Evolutionary conservation across 108 stramenopile species (phyloP).

Genomic region (Cyclotella sp.): DNA sequence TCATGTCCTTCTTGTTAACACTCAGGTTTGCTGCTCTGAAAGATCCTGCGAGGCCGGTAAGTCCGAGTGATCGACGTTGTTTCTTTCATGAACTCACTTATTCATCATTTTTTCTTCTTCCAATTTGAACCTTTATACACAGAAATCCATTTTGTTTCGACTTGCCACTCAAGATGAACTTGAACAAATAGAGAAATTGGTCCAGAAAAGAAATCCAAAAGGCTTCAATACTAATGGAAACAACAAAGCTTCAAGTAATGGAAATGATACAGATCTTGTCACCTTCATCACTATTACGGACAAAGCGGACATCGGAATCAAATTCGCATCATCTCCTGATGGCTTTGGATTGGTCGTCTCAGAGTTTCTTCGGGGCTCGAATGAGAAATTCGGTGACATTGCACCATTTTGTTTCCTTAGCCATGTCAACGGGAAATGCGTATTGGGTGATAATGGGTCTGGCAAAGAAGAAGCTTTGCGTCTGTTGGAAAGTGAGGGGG

Average conservation of each 20-base stretch:
- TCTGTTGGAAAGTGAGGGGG: constrained; percentile 61
- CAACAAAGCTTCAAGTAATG: constrained; percentile 3
- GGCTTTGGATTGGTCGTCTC: constrained; percentile 65
- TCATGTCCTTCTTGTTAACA: not conserved
- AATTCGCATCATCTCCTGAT: constrained; percentile 68
- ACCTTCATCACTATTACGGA: constrained; percentile 59
- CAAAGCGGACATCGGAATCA: constrained; percentile 72
- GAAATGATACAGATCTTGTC: constrained; percentile 28
- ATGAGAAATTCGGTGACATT: constrained; percentile 59
- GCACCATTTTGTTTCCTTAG: constrained; percentile 66
- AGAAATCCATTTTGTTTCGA: constrained; percentile 82
- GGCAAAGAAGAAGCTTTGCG: constrained; percentile 63
- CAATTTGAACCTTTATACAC: not conserved
- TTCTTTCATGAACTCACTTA: not conserved
- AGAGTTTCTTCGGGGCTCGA: constrained; percentile 60
- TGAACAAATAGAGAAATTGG: constrained; percentile 64
- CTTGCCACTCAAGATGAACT: constrained; percentile 73
- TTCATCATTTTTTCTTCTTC: not conserved
- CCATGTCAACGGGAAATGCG: constrained; percentile 71
- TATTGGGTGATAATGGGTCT: constrained; percentile 66
- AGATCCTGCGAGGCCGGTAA: constrained; percentile 78
- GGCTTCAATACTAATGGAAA: constrained; percentile 7
- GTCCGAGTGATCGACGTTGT: not conserved
- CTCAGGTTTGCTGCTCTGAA: constrained; percentile 71
- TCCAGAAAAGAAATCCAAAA: constrained; percentile 29